Percentiles rank a stretch among this genome's conserved stretches.
Conservation (phyloP, 2,329 filamentous ascomycete species). For the Aspergillus ruber region DNA sequence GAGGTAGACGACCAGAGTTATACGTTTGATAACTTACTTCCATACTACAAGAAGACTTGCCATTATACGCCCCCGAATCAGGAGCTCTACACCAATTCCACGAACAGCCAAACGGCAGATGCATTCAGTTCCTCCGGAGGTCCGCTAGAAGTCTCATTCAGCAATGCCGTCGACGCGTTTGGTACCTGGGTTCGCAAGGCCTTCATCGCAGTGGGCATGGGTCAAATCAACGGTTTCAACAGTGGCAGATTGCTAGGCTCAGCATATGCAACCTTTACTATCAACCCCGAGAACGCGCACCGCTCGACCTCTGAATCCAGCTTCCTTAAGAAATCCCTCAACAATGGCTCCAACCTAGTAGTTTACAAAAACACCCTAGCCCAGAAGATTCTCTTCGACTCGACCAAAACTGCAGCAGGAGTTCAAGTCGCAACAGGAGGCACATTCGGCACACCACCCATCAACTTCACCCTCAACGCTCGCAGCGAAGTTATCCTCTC, state of each 20-base stretch:
- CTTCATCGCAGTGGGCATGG: slow-evolving; percentile 21
- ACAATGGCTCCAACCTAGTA: slow-evolving; percentile 18
- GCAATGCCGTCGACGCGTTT: slow-evolving; percentile 21
- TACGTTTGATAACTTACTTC: slow-evolving; percentile 19
- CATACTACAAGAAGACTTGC: slow-evolving; percentile 20
- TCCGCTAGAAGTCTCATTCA: slow-evolving; percentile 28
- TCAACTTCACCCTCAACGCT: slow-evolving; percentile 11
- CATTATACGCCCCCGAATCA: slow-evolving; percentile 22
- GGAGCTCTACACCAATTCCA: slow-evolving; percentile 16
- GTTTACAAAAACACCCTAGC: slow-evolving; percentile 30
- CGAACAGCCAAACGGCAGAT: slow-evolving; percentile 15
- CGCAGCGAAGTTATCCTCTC: slow-evolving; percentile 12
- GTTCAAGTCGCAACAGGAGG: slow-evolving; percentile 10
- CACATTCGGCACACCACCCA: slow-evolving; percentile 8
- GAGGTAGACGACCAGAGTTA: slow-evolving; percentile 29
- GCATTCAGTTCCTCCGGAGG: slow-evolving; percentile 16
- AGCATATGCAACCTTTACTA: slow-evolving; percentile 23
- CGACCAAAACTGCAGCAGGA: slow-evolving; percentile 19
- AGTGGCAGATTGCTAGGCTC: slow-evolving; percentile 19
- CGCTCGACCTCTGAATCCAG: slow-evolving; percentile 13
- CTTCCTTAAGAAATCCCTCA: slow-evolving; percentile 19
- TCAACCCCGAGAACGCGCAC: slow-evolving; percentile 20
- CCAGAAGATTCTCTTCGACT: slow-evolving; percentile 30
- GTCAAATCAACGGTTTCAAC: slow-evolving; percentile 20
- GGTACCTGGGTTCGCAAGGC: slow-evolving; percentile 21